A percentile compares a stretch with the other conserved stretches of the same genome.
Evolutionary conservation across 352 stramenopile species (phyloP).

Genomic region (Phytophthora cactorum): DNA sequence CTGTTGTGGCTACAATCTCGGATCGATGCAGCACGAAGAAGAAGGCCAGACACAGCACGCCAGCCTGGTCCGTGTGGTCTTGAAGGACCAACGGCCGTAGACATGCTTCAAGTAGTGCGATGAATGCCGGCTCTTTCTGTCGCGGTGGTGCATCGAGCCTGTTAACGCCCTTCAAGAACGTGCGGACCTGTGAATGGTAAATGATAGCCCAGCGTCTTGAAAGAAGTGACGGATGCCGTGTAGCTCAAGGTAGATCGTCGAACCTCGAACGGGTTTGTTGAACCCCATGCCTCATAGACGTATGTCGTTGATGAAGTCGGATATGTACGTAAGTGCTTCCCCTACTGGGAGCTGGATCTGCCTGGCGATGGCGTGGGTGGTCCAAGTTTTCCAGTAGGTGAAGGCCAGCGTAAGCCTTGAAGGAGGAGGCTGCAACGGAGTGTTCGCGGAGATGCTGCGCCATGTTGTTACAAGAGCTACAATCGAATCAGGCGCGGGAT

Average conservation of each 20-base stretch:
- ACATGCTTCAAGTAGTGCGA: not conserved
- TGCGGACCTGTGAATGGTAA: not conserved
- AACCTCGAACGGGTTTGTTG: not conserved
- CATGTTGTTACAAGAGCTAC: not conserved
- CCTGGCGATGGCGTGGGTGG: not conserved
- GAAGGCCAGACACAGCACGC: not conserved
- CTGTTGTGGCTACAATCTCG: conserved; percentile 4
- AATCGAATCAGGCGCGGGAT: not conserved
- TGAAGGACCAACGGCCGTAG: not conserved
- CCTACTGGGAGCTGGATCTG: not conserved
- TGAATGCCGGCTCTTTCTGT: not conserved
- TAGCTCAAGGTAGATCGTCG: not conserved
- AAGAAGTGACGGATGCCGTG: not conserved
- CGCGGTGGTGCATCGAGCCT: not conserved
- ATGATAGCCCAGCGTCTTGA: not conserved
- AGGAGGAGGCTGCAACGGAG: not conserved
- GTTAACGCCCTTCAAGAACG: not conserved
- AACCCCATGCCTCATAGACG: not conserved
- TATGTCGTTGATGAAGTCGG: not conserved
- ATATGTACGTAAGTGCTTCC: not conserved
- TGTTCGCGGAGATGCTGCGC: not conserved
- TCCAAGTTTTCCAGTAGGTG: not conserved
- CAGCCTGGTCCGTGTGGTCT: not conserved
- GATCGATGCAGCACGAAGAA: not conserved
- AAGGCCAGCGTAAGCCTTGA: not conserved